Percentiles rank a stretch among this genome's conserved stretches.
Evolutionary conservation across 2,329 filamentous ascomycete species (phyloP).

Genomic region (Paracoccidioides brasiliensis): DNA sequence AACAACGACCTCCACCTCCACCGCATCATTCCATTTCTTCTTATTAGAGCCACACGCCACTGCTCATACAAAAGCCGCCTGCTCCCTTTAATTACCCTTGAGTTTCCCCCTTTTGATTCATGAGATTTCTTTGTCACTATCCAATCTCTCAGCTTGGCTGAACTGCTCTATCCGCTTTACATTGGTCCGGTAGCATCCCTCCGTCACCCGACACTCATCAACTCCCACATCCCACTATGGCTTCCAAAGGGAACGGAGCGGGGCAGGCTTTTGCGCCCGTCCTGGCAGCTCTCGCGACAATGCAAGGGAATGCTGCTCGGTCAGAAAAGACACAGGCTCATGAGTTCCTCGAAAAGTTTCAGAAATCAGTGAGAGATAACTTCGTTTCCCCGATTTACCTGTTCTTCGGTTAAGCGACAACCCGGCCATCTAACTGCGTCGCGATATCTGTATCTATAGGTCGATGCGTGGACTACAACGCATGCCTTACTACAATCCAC

Average conservation of each 20-base stretch:
- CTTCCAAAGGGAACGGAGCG: conserved; percentile 46
- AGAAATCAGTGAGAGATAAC: conserved; percentile 69
- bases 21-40: neutral
- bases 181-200: neutral
- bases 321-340: conserved; percentile 81
- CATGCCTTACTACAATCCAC: conserved; percentile 71
- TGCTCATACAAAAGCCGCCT: neutral
- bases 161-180: neutral
- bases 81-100: neutral
- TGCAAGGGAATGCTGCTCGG: conserved; percentile 71
- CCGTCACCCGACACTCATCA: neutral
- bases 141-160: neutral
- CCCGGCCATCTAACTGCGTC: conserved; percentile 12
- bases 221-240: conserved; percentile 43
- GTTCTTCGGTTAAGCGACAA: neutral
- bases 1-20: neutral
- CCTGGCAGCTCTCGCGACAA: conserved; percentile 75
- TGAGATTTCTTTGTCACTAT: neutral
- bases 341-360: conserved; percentile 82
- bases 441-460: conserved; percentile 36
- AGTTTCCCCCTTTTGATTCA: neutral
- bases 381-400: neutral
- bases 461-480: conserved; percentile 81
- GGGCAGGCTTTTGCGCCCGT: conserved; percentile 71
- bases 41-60: neutral